These are phyloP conservation scores for Amauroascus verrucosus DNA, from an alignment of 2,329 filamentous ascomycete species.

Conservation along the genomic window DNA sequence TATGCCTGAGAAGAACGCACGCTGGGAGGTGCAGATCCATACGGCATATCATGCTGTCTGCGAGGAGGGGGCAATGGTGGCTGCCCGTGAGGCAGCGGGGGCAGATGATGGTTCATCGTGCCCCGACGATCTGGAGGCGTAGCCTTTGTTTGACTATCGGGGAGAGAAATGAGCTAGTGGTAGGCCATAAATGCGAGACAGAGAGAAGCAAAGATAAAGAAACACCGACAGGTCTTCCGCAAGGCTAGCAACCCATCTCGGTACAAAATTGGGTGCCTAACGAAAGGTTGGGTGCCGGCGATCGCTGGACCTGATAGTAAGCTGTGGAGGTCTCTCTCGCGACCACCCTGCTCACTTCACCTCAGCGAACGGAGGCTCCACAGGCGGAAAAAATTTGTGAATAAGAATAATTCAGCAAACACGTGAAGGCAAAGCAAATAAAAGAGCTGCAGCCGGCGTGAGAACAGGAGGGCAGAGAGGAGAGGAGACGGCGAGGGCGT, in stretches of 20 bases:
- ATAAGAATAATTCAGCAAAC: neutral
- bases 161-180: neutral
- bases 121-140: slow-evolving; percentile 19
- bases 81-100: slow-evolving; percentile 39
- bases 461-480: neutral
- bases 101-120: slow-evolving; percentile 39
- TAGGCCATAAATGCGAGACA: slow-evolving; percentile 9
- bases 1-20: slow-evolving; percentile 51
- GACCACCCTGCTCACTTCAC: neutral
- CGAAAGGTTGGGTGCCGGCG: neutral
- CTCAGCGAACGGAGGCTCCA: neutral
- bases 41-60: slow-evolving; percentile 38
- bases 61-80: slow-evolving; percentile 42
- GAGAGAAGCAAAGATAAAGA: neutral
- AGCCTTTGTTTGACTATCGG: neutral
- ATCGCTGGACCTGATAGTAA: slow-evolving; percentile 2
- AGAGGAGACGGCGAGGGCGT: neutral
- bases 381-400: neutral
- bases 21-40: slow-evolving; percentile 38
- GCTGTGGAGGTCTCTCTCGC: neutral
- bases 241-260: slow-evolving; percentile 5
- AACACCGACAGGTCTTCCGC: neutral
- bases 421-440: neutral
- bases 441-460: neutral
- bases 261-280: neutral